These are phyloP conservation scores for Moniliophthora roreri DNA, from an alignment of 1,284 basidiomycete genomes.

Conservation along the genomic window DNA sequence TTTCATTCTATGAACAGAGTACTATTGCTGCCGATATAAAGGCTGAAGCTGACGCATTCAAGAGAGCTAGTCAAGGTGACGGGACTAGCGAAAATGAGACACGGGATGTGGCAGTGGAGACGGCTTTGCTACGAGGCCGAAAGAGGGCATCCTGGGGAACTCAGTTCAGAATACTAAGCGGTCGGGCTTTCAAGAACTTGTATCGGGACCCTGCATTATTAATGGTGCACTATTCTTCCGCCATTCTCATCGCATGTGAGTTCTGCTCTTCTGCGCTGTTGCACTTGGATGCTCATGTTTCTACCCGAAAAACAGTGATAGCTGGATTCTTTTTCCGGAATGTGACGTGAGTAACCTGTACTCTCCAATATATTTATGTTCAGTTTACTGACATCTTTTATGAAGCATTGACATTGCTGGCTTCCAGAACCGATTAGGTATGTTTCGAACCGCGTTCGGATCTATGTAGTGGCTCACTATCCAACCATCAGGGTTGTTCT, in stretches of 20 bases:
- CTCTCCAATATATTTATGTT: constrained; percentile 8
- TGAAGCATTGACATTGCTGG: constrained; percentile 87
- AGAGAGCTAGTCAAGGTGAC: constrained; percentile 13
- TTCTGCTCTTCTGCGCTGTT: constrained; percentile 17
- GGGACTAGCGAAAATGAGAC: constrained; percentile 31
- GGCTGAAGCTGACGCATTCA: constrained; percentile 60
- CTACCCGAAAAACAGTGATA: constrained; percentile 51
- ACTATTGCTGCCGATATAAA: constrained; percentile 64
- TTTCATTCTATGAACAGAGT: constrained; percentile 72
- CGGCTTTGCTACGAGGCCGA: constrained; percentile 69
- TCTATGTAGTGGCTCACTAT: constrained; percentile 2
- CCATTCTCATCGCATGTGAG: constrained; percentile 81
- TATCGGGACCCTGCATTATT: constrained; percentile 93
- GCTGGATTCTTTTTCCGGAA: constrained; percentile 83
- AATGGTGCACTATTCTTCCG: constrained; percentile 86
- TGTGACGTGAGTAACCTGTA: constrained; percentile 52
- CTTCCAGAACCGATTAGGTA: constrained; percentile 87
- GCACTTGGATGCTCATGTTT: constrained; percentile 4
- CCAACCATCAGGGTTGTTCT: constrained; percentile 77
- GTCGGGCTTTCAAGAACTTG: constrained; percentile 97
- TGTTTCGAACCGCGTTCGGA: constrained; percentile 10
- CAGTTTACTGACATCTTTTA: constrained; percentile 14
- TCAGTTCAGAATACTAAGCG: constrained; percentile 92
- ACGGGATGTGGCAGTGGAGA: constrained; percentile 67
- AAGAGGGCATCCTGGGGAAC: constrained; percentile 84